Percentiles rank a stretch among this genome's conserved stretches.
Conservation (phyloP, 257 asterid species). For the Salvia splendens region DNA sequence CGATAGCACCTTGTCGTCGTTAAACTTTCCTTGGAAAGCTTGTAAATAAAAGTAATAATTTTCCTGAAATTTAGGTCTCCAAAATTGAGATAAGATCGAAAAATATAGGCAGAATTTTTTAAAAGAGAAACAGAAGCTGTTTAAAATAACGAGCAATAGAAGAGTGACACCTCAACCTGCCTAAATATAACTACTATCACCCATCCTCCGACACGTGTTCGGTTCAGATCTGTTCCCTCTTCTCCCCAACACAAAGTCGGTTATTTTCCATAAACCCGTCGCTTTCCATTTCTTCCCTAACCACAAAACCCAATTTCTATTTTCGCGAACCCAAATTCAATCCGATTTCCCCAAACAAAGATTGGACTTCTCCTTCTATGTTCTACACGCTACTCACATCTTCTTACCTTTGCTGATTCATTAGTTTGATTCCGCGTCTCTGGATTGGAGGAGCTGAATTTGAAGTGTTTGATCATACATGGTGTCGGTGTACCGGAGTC, state of each 20-base stretch:
- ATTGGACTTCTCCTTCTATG: neutral
- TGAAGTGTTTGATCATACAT: constrained; percentile 38
- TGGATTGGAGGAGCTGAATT: constrained; percentile 21
- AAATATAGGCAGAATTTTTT: no score
- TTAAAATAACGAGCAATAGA: no score
- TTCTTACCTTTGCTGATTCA: neutral
- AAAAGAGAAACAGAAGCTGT: no score
- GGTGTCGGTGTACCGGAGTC: constrained; percentile 78
- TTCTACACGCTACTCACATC: no score
- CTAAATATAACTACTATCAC: constrained; percentile 28
- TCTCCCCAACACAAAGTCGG: constrained; percentile 36
- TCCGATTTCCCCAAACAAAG: neutral
- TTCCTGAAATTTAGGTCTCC: no score
- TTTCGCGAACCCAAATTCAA: neutral
- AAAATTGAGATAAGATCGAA: no score
- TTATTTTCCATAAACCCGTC: constrained; percentile 9
- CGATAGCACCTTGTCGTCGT: no score
- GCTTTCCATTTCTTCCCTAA: constrained; percentile 1
- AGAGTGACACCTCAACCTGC: constrained; percentile 27
- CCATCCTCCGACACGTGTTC: constrained; percentile 47
- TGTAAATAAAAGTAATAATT: no score
- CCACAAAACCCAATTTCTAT: constrained; percentile 13
- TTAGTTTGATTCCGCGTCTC: neutral
- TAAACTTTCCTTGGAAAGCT: no score
- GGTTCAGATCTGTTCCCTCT: constrained; percentile 36